Evolutionary conservation across 1,284 basidiomycete genomes (phyloP), one percentile per base, ranked within the genome.

Genomic region (Mixia osmundae): DNA sequence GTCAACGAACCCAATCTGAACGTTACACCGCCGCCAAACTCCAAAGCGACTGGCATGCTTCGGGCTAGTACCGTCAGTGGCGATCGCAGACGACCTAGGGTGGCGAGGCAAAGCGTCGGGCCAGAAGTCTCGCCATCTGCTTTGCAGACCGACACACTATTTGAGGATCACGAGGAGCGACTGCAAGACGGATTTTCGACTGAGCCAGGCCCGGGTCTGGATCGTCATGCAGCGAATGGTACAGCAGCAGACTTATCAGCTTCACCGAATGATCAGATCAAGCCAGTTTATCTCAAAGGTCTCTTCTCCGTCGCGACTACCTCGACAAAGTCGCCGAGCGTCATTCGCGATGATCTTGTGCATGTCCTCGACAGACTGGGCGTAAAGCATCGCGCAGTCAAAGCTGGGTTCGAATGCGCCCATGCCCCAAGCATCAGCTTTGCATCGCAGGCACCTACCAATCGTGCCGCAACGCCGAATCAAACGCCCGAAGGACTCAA

Each of bases 341-440:
- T 70, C 10, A 72, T 95, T 56, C 76, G 82, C 50, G 61, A 66
- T 25, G 85, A 94, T 55, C 73, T 97, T 44, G 66, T 71, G 30
- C 69, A 71, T 12, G 83, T 94, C 2, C 64, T 97, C 28, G 79
- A 89, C 48, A 69, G 83, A 32, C 80, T 95, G 67, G 82, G 87
- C 42, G 76, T 97, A 33, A 80, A 83, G 55, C 82, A 89, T 55
- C 69, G 80, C 26, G 79, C 87, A 54, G 83, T 72, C 49, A 76
- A 73, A 54, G 67, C 71, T 38, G 89, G 89, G 0, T 97, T 87
- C 54, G 89, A 95, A 55, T 97, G 89, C 57, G 76, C 89, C 18
- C 85, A 95, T 54, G 60, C 79, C 34, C 89, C 89, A 0, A 83
- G 78, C 19, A 89, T 95, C 53, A 82, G 89, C 54, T 59, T 89